Percentiles rank a stretch among this genome's conserved stretches.
Evolutionary conservation across 305 asterid species (phyloP).

Genomic region (Nicotiana rustica): DNA sequence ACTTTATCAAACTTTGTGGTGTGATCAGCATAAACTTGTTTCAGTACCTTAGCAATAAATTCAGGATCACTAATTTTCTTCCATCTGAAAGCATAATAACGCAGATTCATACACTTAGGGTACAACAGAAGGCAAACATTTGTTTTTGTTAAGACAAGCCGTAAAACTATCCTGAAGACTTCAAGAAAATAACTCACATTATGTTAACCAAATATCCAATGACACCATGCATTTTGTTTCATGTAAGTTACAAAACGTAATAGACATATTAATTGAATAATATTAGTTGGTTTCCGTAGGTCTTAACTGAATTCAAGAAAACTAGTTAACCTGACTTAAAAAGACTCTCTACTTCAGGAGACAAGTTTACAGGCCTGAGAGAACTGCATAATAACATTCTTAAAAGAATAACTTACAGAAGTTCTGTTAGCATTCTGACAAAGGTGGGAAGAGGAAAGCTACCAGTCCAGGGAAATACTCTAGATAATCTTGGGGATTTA

Average conservation of each 20-base stretch:
- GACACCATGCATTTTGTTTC: background rate
- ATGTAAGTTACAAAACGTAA: background rate
- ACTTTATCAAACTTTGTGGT: conserved; percentile 69
- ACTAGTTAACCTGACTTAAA: background rate
- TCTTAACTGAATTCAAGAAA: background rate
- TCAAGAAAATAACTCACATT: background rate
- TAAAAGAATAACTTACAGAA: conserved; percentile 55
- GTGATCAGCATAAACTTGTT: conserved; percentile 89
- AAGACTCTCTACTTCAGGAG: background rate
- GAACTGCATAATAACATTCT: background rate
- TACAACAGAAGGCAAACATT: background rate
- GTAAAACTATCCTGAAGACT: background rate
- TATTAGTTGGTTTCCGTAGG: background rate
- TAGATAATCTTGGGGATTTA: conserved; percentile 67
- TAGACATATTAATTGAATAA: background rate
- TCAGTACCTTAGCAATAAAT: conserved; percentile 71
- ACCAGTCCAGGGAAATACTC: conserved; percentile 82
- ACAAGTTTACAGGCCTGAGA: background rate
- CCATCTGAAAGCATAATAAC: conserved; percentile 58
- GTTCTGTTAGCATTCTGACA: conserved; percentile 58
- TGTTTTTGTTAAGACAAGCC: background rate
- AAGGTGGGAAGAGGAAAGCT: conserved; percentile 79
- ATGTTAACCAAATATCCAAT: background rate
- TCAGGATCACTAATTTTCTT: conserved; percentile 81
- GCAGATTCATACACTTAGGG: background rate